Evolutionary conservation across 164 flowering plant species (phyloP), one percentile per base, ranked within the genome.

Genomic region (Cinnamomum chago): DNA sequence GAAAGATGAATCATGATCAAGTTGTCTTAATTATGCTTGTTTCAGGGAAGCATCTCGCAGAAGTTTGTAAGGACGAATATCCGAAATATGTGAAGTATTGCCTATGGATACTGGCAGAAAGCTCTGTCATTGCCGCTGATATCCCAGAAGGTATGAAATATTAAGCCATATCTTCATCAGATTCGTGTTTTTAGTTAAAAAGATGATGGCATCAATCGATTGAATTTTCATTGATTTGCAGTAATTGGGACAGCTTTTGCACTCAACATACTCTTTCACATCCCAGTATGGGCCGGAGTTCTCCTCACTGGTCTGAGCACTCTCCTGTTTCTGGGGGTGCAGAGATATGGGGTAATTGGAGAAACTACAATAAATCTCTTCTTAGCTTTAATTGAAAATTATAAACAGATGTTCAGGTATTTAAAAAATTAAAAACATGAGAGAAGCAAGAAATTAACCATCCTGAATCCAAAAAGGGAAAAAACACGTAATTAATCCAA

Each of bases 241-340:
- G 97, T 95, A 64, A 90, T 95, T 33, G 99, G 97, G 18, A 95
- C 98, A 27, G 99, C 99, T 2, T 92, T 92, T 82, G 98, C 94
- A 2, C 82, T 95, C 5, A 88, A 95, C 52, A 95, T 93, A 65
- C 78, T 95, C 24, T 88, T 90, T 68, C 52, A 81, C 67, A 86
- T 94, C 40, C 97, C 96, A 47, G 81, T 94, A 28, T 92, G 96
- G 96, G 84, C 27, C 52, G 98, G 97, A 68, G 97, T 94, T 75
- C 82, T 92, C 28, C n/a, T 82, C 50, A 94, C 97, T 51, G 98
- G 98, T 40, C 70, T 74, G 15, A 92, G 97, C 76, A 92, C 97
- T 68, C 90, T 94, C 58, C 64, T 94, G 1, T 87, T 94, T 69
- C 90, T 94, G 24, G 91, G 90, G 65, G 86, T 94, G 50, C 98